Evolutionary conservation across 177 flowering plant genomes (phyloP).

Genomic region (Vitis hybrid): DNA sequence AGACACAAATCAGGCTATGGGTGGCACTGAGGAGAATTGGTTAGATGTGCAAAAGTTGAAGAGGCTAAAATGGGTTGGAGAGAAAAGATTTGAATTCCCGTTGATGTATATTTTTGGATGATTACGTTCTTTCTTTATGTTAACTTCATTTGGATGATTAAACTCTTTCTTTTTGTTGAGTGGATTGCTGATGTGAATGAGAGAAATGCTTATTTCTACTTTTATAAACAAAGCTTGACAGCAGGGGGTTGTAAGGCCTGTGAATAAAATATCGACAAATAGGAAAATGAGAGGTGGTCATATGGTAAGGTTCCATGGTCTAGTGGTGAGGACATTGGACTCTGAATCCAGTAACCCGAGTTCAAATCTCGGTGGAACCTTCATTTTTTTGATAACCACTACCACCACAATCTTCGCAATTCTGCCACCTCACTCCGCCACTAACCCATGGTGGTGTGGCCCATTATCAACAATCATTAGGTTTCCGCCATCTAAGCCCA

Average conservation of each 20-base stretch:
- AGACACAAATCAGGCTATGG: too few species aligned
- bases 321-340: conserved; percentile 53
- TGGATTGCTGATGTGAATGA: conserved; percentile 7
- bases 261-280: too few species aligned
- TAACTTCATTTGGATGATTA: not conserved
- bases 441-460: conserved; percentile 5
- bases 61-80: too few species aligned
- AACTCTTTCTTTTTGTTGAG: not conserved
- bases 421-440: conserved; percentile 2
- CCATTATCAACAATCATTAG: conserved; percentile 3
- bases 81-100: too few species aligned
- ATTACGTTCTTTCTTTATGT: not conserved
- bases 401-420: conserved; percentile 7
- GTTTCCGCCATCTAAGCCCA: conserved; percentile 1
- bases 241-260: too few species aligned
- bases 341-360: conserved; percentile 56
- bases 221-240: too few species aligned
- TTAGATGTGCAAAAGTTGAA: too few species aligned
- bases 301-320: conserved; percentile 38
- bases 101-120: not conserved
- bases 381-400: not conserved
- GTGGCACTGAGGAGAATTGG: too few species aligned
- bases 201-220: too few species aligned
- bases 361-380: conserved; percentile 56
- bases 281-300: too few species aligned